These are phyloP conservation scores for Nannochloris sp. DNA, from an alignment of 139 green algal species.

Conservation along the genomic window DNA sequence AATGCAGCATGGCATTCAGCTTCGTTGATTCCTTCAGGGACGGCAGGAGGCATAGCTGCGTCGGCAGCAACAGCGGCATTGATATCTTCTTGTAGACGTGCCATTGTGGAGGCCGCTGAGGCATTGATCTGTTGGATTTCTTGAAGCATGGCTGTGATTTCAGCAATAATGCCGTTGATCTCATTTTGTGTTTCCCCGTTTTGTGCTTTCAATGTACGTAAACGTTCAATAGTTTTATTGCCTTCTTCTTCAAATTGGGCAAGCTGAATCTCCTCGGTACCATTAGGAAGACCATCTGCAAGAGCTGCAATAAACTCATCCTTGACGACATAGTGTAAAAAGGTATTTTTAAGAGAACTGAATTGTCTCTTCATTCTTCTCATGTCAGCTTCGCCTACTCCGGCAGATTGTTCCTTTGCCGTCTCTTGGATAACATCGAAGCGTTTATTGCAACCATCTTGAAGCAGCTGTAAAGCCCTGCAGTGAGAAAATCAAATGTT, in stretches of 20 bases:
- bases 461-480: slow-evolving; percentile 25
- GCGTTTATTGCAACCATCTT: not conserved
- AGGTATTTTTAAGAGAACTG: slow-evolving; percentile 46
- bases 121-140: not conserved
- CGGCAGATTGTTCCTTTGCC: slow-evolving; percentile 18
- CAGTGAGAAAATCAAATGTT: not conserved
- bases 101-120: not conserved
- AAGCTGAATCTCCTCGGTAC: slow-evolving; percentile 27
- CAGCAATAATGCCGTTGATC: slow-evolving; percentile 1
- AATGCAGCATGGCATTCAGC: slow-evolving; percentile 8
- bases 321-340: slow-evolving; percentile 46
- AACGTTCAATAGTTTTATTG: slow-evolving; percentile 2
- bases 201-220: slow-evolving; percentile 19
- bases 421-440: slow-evolving; percentile 8
- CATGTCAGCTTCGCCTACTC: slow-evolving; percentile 39
- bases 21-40: not conserved
- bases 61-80: not conserved
- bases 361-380: slow-evolving; percentile 39
- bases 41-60: not conserved
- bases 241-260: slow-evolving; percentile 30
- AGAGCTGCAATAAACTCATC: slow-evolving; percentile 42
- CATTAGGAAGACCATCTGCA: slow-evolving; percentile 25
- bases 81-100: not conserved
- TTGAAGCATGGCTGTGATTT: not conserved
- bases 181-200: slow-evolving; percentile 13